Base-by-base conservation (phyloP, 2,329 filamentous ascomycete species). In the Zymoseptoria passerinii region DNA sequence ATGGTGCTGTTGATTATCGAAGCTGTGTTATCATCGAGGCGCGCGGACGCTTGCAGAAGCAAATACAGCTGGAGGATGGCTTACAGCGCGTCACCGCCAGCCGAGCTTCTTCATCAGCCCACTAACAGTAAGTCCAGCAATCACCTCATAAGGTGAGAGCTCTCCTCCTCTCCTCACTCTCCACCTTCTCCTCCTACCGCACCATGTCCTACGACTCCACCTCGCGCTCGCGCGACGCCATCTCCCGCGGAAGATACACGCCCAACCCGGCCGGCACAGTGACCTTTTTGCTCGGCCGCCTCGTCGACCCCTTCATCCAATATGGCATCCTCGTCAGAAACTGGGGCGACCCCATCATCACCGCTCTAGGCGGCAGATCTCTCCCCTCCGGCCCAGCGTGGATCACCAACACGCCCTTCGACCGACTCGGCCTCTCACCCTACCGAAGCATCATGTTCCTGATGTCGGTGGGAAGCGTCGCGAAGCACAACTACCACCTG, bases 401-500 rank as follows among this genome's bases (percentile, higher is more conserved):
- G n/a, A 65, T 73, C 50, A 75, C 74, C 3, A 72, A 73, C 51
- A 71, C 74, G 10, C 61, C 70, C 29, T 69, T 80, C 61, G 74
- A 79, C 63, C 64, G 65, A 28, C 59, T 69, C 3, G 75, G 74
- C 9, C 75, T 84, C 0, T 80, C 79, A 18, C 78, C 76, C 0
- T 78, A 80, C 62, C 74, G 78, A 27, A 71, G 78, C 8, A 72
- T 83, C 51, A 71, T 85, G 8, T 69, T 84, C 5, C 72, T 70
- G 55, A 83, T 85, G 80, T 74, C 79, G 20, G 71, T 76, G 49
- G 83, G 78, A 56, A 76, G 75, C 48, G 73, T 76, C 23, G 58
- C 79, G 28, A 85, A 85, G 73, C 83, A 86, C 59, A 78, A 80
- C 65, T 79, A 80, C 70, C 83, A 81, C 79, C 71, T 80, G 13